Conservation (phyloP, 2,329 filamentous ascomycete species). For the Ophiostoma perfectum region DNA sequence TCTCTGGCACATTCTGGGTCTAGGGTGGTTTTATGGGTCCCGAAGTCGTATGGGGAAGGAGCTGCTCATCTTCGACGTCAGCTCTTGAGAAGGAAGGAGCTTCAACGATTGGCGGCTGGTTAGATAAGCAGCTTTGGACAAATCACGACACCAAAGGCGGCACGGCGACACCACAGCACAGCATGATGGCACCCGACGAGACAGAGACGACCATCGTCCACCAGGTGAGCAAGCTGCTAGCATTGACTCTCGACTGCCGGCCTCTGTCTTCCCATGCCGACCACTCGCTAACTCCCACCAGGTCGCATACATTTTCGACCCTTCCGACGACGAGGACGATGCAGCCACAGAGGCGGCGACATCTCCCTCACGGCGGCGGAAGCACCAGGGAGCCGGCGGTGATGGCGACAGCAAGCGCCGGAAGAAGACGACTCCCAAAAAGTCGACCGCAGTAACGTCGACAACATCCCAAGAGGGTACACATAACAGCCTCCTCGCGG, state of each 20-base stretch:
- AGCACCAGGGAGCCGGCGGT: not conserved
- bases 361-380: conserved; percentile 7
- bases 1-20: not conserved
- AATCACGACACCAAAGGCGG: not conserved
- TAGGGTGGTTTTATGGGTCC: not conserved
- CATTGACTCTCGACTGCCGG: too few relatives aligned
- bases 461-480: not conserved
- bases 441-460: not conserved
- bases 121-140: not conserved
- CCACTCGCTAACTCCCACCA: conserved; percentile 29
- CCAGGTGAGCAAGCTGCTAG: conserved; percentile 6
- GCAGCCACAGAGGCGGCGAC: not conserved
- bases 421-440: not conserved
- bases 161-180: not conserved
- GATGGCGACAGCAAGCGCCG: conserved; percentile 4
- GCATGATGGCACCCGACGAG: conserved; percentile 16
- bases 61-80: not conserved
- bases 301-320: conserved; percentile 59
- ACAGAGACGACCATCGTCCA: conserved; percentile 20
- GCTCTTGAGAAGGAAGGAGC: not conserved
- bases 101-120: not conserved
- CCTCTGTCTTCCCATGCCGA: too few relatives aligned
- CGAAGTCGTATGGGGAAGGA: not conserved
- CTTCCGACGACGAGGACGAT: conserved; percentile 38
- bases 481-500: not conserved